phyloP scores from a whole-genome alignment of 441 rosid genomes.

The Jatropha multifida region DNA sequence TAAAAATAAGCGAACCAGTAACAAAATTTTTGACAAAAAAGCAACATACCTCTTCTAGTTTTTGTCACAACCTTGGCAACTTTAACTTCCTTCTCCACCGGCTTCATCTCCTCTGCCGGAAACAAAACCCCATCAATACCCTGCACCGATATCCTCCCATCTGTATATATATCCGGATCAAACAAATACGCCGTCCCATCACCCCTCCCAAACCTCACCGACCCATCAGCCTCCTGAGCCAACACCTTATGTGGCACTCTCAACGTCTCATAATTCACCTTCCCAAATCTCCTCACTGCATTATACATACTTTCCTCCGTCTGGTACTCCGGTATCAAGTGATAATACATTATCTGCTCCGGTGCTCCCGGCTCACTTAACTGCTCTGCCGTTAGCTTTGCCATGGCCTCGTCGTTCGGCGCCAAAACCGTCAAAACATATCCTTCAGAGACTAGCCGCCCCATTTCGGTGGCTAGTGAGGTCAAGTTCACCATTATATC shows the following conservation, averaged over 20 bases:
- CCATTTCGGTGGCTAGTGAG: slow-evolving; percentile 88
- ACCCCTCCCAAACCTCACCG: slow-evolving; percentile 80
- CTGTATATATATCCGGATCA: slow-evolving; percentile 92
- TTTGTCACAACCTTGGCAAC: slow-evolving; percentile 60
- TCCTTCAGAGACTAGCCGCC: slow-evolving; percentile 79
- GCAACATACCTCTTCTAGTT: slow-evolving; percentile 71
- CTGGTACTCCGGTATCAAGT: slow-evolving; percentile 91
- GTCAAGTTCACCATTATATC: slow-evolving; percentile 85
- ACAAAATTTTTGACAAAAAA: not conserved
- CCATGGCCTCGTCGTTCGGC: slow-evolving; percentile 93
- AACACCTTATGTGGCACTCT: slow-evolving; percentile 81
- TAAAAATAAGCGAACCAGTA: not conserved
- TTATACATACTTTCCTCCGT: slow-evolving; percentile 99
- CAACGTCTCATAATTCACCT: slow-evolving; percentile 73
- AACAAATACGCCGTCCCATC: slow-evolving; percentile 77
- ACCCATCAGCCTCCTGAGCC: slow-evolving; percentile 94
- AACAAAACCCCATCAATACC: slow-evolving; percentile 92
- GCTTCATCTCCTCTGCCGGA: slow-evolving; percentile 51
- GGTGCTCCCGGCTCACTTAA: slow-evolving; percentile 91
- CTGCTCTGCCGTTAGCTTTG: slow-evolving; percentile 79
- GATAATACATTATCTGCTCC: slow-evolving; percentile 81
- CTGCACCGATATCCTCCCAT: slow-evolving; percentile 94
- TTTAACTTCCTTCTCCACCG: slow-evolving; percentile 30
- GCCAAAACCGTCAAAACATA: slow-evolving; percentile 81
- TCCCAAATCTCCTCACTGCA: slow-evolving; percentile 87